Evolutionary conservation across 1,139 yeast genomes (phyloP), one percentile per base, ranked within the genome.

Genomic region (Oligophagozyma castellii): DNA sequence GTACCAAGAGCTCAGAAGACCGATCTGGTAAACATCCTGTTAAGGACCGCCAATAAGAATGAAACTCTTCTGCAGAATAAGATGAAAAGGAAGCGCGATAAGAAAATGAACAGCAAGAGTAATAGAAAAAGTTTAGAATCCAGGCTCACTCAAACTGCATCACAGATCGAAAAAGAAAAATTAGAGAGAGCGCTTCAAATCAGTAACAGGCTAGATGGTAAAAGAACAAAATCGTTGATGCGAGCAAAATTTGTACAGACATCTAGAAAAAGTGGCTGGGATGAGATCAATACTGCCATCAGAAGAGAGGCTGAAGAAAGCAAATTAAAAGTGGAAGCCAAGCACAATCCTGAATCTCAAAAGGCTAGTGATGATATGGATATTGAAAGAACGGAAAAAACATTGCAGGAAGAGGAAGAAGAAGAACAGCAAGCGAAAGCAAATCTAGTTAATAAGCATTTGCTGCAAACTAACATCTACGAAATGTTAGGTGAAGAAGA

Each of bases 201-300:
- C 26, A 65, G 64, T 22, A 81, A 78, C 19, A 63, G 70, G 30
- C 56, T 76, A 32, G 61, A 66, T 21, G 63, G 67, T 29, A 77
- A 75, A 47, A 74, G 76, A 28, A 69, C 69, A 36, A 72, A 70
- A 40, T 71, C 81, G 43, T 65, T 73, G 20, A 64, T 66, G 26
- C 63, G 80, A 43, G 74, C 80, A 15, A 72, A 63, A 45, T 69
- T 61, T 44, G 70, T 76, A 11, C 76, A 69, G 40, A 58, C 54
- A 16, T 62, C 76, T 4, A 63, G 89, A 51, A 76, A 75, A 49
- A 58, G 79, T 1, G 77, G 73, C 11, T 77, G 89, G 89, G 84
- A 75, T 28, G 60, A 63, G 31, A 73, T 74, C 32, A 77, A 77
- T 47, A 61, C 63, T 34, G 51, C 53, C 23, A 65, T 68, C 18